Evolutionary conservation across 2,329 filamentous ascomycete genomes (phyloP), one percentile per base, ranked within the genome.

Genomic region (Mycocentrospora acerina): DNA sequence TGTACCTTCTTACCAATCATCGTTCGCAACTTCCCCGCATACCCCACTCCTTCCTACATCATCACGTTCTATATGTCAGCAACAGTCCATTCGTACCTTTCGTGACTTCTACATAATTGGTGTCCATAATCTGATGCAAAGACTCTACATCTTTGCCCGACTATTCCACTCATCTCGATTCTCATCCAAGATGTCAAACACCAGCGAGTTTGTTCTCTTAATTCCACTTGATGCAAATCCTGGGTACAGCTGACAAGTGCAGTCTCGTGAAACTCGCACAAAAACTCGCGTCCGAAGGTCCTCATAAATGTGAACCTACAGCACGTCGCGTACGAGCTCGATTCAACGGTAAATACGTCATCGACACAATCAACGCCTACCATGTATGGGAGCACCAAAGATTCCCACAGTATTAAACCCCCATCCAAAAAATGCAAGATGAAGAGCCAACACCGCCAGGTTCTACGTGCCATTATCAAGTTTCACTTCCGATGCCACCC

Each of bases 221-320:
- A 4, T 5, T 31, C n/a, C 9, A 12, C 4, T 19, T 15, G 9
- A 10, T 3, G 13, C 17, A 12, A 11, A 15, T 17, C 17, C 15
- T 13, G 22, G 2, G 11, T 3, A 24, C 8, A 18, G 35, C 30
- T 40, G 7, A 47, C 28, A 31, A n/a, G n/a, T 24, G 4, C 33
- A 72, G 68, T 47, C 62, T 73, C 15, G 51, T 53, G 9, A 59
- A 65, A 14, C 61, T 74, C 15, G 71, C 71, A 35, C 54, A 68
- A 44, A 68, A 64, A 35, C 66, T 74, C 19, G 61, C 57, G 12
- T 56, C 59, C 3, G 48, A 70, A 14, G 19, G 19, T 1, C 71
- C 71, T 1, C 45, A 58, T 35, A 63, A 51, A 24, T 37, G 45
- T 6, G 46, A 62, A 25, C 32, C 29, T 9, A 65, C 63, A 3